Conservation (phyloP, 225 moss, liverwort and hornwort species). For the Antitrichia curtipendula region DNA sequence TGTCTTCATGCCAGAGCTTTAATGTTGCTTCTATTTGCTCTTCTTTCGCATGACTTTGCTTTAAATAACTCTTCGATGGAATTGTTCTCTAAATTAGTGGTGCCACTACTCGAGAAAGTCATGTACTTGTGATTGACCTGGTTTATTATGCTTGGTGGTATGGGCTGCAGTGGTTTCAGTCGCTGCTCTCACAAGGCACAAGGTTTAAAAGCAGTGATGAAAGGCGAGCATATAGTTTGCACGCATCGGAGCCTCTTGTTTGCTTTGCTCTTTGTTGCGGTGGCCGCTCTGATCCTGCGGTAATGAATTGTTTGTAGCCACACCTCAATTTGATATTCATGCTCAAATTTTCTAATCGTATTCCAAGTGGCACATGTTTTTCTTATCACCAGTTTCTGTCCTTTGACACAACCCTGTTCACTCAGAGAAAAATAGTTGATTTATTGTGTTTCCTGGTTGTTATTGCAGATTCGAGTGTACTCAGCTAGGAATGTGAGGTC, state of each 20-base stretch:
- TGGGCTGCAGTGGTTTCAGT: conserved; percentile 63
- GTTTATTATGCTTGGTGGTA: background rate
- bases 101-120: background rate
- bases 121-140: background rate
- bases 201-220: conserved; percentile 63
- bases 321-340: background rate
- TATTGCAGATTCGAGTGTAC: conserved; percentile 67
- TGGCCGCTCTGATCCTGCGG: conserved; percentile 76
- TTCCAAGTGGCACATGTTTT: background rate
- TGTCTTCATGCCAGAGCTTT: background rate
- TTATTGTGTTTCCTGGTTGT: background rate
- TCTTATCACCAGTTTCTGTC: background rate
- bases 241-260: conserved; percentile 56
- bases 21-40: background rate
- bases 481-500: conserved; percentile 48
- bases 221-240: conserved; percentile 51
- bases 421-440: background rate
- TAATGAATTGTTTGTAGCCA: background rate
- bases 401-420: background rate
- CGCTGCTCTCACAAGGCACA: conserved; percentile 43
- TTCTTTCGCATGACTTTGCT: background rate
- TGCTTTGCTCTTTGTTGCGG: conserved; percentile 85
- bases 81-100: background rate
- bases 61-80: background rate
- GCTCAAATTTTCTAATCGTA: background rate